Base-by-base conservation (phyloP, 176 grass and related monocot species). In the Avena sativa region DNA sequence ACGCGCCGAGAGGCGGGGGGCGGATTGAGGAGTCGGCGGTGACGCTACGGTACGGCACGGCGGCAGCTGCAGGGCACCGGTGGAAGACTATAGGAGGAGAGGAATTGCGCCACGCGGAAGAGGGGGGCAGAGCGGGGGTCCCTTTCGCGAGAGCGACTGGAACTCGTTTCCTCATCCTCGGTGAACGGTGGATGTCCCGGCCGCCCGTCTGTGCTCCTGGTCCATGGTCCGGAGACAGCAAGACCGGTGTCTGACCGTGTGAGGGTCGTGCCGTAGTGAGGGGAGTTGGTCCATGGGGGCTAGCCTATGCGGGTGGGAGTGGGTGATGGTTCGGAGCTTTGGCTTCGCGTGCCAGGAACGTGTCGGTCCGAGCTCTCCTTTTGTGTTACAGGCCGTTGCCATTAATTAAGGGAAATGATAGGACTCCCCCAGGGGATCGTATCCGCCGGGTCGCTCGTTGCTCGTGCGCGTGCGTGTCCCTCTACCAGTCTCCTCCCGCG, bases 111-210 rank as follows among this genome's bases (percentile, higher is more conserved):
- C 85, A 90, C 81, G 60, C 47, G 61, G 20, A 26, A 1, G 14
- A 12, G 48, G 12, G 46, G 21, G 47, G 81, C 90, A 91, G 86
- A 78, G 77, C 78, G 69, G 16, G 69, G 46, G 71, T 78, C 61
- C 62, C 86, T 88, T 85, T 85, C 86, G 81, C 43, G 84, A 87
- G 1, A 62, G 73, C 79, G 79, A 87, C 84, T 19, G 62, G 0
- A 11, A 11, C 44, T 26, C 62, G 47, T 79, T 81, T 69, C 40
- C 59, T 71, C 83, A 75, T 40, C 52, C 44, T 57, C 55, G 65
- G 84, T 12, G 71, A 68, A 69, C n/a, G 73, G 89, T 64, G 62
- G 83, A 46, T 77, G 83, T 58, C 57, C 10, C 0, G 15, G 53
- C 1, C 3, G 16, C 6, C 1, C 5, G 0, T 83, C 44, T 9